Evolutionary conservation across 2,329 filamentous ascomycete genomes (phyloP).

Genomic region (Trichoderma lentiforme): DNA sequence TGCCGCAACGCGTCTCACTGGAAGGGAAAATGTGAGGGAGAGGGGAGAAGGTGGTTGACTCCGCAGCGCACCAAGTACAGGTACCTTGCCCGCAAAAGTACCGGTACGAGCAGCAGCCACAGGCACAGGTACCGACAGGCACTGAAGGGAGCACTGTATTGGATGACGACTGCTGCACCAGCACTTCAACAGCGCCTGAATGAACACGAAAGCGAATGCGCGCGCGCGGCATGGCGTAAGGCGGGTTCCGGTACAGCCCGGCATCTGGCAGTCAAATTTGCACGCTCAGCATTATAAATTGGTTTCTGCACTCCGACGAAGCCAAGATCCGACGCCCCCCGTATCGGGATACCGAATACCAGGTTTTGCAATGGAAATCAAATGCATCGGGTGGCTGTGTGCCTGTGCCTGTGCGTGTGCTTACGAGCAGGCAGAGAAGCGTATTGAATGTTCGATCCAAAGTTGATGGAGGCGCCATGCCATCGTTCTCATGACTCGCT

Average conservation of each 20-base stretch:
- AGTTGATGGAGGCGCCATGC: not conserved
- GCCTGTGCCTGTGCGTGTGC: not conserved
- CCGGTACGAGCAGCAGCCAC: not conserved
- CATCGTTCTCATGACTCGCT: not conserved
- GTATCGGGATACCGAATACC: not conserved
- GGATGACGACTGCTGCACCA: not conserved
- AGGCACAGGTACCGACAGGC: not conserved
- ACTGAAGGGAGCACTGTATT: not conserved
- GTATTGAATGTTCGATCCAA: not conserved
- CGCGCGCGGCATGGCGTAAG: not conserved
- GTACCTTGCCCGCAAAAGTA: not conserved
- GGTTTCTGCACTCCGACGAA: not conserved
- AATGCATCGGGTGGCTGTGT: not conserved
- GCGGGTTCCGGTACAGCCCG: not conserved
- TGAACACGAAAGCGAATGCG: constrained; percentile 4
- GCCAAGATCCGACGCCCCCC: not conserved
- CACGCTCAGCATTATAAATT: not conserved
- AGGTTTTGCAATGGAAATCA: not conserved
- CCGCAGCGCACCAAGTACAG: not conserved
- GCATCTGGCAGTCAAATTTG: not conserved
- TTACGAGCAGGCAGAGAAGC: not conserved
- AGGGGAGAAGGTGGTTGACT: not conserved
- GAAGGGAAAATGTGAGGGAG: not conserved
- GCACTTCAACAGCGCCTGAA: not conserved
- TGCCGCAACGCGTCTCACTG: not conserved